Evolutionary conservation across 2,329 filamentous ascomycete species (phyloP), one percentile per base, ranked within the genome.

Genomic region (Fusarium sp.): DNA sequence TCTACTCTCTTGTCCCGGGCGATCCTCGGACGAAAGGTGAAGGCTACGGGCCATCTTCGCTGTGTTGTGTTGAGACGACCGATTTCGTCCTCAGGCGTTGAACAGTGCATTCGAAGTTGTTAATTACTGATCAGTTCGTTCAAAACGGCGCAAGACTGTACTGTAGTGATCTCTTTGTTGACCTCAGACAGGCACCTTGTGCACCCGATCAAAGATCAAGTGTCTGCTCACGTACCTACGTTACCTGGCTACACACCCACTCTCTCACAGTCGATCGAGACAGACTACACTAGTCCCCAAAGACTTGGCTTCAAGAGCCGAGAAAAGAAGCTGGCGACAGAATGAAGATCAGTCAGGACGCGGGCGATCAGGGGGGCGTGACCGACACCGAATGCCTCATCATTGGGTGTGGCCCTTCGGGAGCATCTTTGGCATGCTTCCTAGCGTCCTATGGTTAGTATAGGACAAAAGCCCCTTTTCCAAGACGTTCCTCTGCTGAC

Each of bases 401-500:
- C 10, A 8, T 47, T 4, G 43, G 43, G 8, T 47, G 43, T 25
- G 43, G 20, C 4, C 43, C 43, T 47, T 47, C 20, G 2, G 43
- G 22, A 17, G 43, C 43, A 47, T 47, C 22, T 47, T 14, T 47
- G 43, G 22, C 43, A 12, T 47, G 43, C 22, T 47, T 47, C 22
- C 22, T 47, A 17, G 14, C 43, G 4, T 47, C 43, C 22, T 47
- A 47, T 47, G 22, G 43, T 47, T 17, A 25, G 43, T 47, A 10
- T 3, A 15, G 14, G 1, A 10, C 20, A 14, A 9, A 25, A 2
- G 0, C 4, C 3, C 7, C 15, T 14, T 6, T 12, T 4, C 2
- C 2, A 45, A 45, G 20, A 15, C 7, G 12, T 45, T 25, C 4
- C 8, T 9, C 1, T 25, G 14, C 43, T 47, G 43, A 47, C 22